Percentiles rank a stretch among this genome's conserved stretches.
phyloP scores from a whole-genome alignment of 306 rosid genomes.

The Delonix regia region DNA sequence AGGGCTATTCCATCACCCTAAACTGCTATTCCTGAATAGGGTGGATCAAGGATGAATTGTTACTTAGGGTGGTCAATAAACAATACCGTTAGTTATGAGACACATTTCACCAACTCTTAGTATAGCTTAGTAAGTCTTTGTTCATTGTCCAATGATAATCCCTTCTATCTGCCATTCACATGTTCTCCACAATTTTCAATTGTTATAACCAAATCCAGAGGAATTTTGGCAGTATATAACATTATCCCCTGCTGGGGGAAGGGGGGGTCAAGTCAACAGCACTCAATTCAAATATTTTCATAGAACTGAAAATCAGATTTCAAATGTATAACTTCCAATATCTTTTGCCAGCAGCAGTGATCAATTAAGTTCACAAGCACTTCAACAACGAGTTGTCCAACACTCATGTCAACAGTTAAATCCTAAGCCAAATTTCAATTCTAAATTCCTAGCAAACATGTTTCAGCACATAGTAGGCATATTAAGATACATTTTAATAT shows the following conservation, averaged over 20 bases:
- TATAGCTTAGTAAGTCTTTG: not conserved
- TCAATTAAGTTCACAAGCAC: not conserved
- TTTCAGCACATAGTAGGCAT: not conserved
- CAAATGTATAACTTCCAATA: not conserved
- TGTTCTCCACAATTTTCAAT: not conserved
- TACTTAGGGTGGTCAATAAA: not conserved
- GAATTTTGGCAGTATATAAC: not conserved
- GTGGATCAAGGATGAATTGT: not conserved
- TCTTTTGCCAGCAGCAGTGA: slow-evolving; percentile 1
- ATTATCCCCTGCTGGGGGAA: too few species aligned
- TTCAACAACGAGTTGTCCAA: not conserved
- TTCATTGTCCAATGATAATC: not conserved
- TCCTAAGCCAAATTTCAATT: not conserved
- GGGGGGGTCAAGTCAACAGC: not conserved
- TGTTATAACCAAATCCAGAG: not conserved
- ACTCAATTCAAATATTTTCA: not conserved
- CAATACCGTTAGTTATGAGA: not conserved
- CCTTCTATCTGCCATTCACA: not conserved
- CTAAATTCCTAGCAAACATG: not conserved
- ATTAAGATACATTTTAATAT: not conserved
- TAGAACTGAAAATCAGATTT: not conserved
- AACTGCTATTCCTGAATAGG: not conserved
- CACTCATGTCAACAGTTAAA: not conserved
- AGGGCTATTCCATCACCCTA: not conserved
- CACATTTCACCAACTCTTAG: not conserved